Evolutionary conservation across 2,329 filamentous ascomycete species (phyloP).

Genomic region (Paraphaeosphaeria minitans): DNA sequence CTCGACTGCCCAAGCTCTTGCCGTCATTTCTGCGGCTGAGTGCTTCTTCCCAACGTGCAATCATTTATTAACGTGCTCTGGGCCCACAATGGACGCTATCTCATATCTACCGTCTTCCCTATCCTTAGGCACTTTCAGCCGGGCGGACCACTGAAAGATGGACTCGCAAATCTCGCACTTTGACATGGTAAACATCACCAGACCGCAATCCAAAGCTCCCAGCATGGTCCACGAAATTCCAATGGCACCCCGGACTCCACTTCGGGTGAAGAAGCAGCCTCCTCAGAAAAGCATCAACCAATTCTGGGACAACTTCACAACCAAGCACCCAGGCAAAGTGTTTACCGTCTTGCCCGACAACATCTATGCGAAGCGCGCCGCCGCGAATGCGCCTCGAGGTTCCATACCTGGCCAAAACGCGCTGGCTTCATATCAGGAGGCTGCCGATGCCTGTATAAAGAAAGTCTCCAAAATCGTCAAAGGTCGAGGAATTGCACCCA

Average conservation of each 20-base stretch:
- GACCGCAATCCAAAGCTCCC: conserved; percentile 42
- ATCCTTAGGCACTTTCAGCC: conserved; percentile 23
- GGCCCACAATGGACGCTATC: conserved; percentile 37
- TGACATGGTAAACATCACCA: conserved; percentile 45
- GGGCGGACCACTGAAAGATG: conserved; percentile 36
- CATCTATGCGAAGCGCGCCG: conserved; percentile 65
- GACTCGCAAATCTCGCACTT: conserved; percentile 43
- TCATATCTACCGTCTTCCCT: conserved; percentile 19
- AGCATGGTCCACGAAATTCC: conserved; percentile 41
- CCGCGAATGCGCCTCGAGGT: conserved; percentile 60
- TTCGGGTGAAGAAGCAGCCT: conserved; percentile 54
- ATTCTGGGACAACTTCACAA: conserved; percentile 73
- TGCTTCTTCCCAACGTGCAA: conserved; percentile 16
- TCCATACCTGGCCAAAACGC: conserved; percentile 65
- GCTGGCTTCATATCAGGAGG: conserved; percentile 73
- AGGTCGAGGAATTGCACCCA: background rate
- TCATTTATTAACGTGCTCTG: conserved; percentile 31
- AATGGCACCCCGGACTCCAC: conserved; percentile 25
- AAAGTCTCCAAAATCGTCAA: conserved; percentile 63
- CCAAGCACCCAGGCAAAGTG: conserved; percentile 73
- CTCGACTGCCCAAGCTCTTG: conserved; percentile 25
- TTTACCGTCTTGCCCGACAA: conserved; percentile 74
- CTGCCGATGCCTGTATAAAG: conserved; percentile 68
- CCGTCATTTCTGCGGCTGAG: conserved; percentile 42
- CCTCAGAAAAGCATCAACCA: conserved; percentile 72